These are phyloP conservation scores for Xylaria sp. DNA, from an alignment of 2,329 filamentous ascomycete genomes.

Conservation along the genomic window DNA sequence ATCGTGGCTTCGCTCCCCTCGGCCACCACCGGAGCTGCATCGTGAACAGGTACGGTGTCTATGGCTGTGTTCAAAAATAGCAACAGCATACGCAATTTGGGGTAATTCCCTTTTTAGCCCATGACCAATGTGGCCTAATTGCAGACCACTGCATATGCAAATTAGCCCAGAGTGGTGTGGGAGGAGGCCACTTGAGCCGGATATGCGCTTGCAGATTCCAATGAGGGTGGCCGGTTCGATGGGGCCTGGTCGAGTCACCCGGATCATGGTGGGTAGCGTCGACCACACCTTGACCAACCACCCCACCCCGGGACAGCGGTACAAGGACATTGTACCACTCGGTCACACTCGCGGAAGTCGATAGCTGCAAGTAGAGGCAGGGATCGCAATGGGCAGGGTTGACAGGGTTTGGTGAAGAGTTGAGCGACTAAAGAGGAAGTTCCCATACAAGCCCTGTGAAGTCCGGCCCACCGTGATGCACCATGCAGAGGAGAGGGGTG, in stretches of 20 bases:
- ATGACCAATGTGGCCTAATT: slow-evolving; percentile 38
- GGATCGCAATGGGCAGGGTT: slow-evolving; percentile 26
- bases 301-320: slow-evolving; percentile 35
- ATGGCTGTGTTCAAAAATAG: slow-evolving; percentile 47
- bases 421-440: slow-evolving; percentile 34
- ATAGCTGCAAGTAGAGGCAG: slow-evolving; percentile 35
- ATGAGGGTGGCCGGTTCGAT: slow-evolving; percentile 42
- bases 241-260: slow-evolving; percentile 33
- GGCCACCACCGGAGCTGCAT: slow-evolving; percentile 40
- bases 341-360: slow-evolving; percentile 38
- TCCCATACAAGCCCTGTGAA: slow-evolving; percentile 37
- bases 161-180: slow-evolving; percentile 36
- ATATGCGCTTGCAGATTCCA: slow-evolving; percentile 53
- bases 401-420: slow-evolving; percentile 26
- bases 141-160: slow-evolving; percentile 37
- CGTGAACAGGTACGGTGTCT: slow-evolving; percentile 34
- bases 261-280: slow-evolving; percentile 29
- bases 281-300: slow-evolving; percentile 35
- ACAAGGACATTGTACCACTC: slow-evolving; percentile 37
- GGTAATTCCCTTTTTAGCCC: slow-evolving; percentile 47
- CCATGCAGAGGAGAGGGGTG: slow-evolving; percentile 27
- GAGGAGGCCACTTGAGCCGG: slow-evolving; percentile 33
- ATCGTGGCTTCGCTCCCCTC: slow-evolving; percentile 52
- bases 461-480: slow-evolving; percentile 31
- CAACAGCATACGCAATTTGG: slow-evolving; percentile 41